Conservation (phyloP, 2,329 filamentous ascomycete genomes). For the Botrytis cinerea region DNA sequence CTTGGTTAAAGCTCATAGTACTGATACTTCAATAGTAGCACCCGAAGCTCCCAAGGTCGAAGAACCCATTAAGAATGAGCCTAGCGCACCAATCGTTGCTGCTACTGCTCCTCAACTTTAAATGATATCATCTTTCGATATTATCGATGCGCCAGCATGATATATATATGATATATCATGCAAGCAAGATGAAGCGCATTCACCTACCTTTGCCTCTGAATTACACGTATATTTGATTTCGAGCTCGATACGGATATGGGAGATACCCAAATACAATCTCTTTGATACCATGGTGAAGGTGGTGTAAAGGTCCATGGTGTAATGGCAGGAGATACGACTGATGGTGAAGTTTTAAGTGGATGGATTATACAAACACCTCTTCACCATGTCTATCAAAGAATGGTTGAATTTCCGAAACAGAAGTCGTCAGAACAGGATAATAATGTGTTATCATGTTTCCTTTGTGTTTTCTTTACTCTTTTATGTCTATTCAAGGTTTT, state of each 20-base stretch:
- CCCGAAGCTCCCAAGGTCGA: slow-evolving; percentile 30
- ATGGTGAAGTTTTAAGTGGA: slow-evolving; percentile 3
- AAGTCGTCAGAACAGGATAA: slow-evolving; percentile 12
- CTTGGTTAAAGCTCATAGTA: slow-evolving; percentile 17
- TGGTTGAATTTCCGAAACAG: not conserved
- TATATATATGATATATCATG: slow-evolving; percentile 1
- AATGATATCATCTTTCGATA: slow-evolving; percentile 14
- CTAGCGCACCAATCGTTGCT: slow-evolving; percentile 10
- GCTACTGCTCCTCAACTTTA: slow-evolving; percentile 22
- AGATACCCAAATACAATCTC: slow-evolving; percentile 19
- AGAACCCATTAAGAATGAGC: slow-evolving; percentile 26
- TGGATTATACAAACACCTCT: slow-evolving; percentile 1
- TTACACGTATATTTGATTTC: slow-evolving; percentile 11
- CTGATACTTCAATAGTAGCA: slow-evolving; percentile 25
- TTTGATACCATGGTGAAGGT: slow-evolving; percentile 30
- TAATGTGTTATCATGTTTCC: slow-evolving; percentile 21
- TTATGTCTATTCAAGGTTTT: slow-evolving; percentile 3
- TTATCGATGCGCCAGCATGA: slow-evolving; percentile 9
- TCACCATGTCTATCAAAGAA: not conserved
- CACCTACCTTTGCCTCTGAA: not conserved
- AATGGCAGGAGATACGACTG: slow-evolving; percentile 35
- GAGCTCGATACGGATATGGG: not conserved
- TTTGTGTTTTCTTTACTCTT: slow-evolving; percentile 19
- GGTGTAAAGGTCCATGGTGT: slow-evolving; percentile 27
- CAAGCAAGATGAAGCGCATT: slow-evolving; percentile 5